These are phyloP conservation scores for Pseudocercospora pini-densiflorae DNA, from an alignment of 2,329 filamentous ascomycete species.

Conservation along the genomic window DNA sequence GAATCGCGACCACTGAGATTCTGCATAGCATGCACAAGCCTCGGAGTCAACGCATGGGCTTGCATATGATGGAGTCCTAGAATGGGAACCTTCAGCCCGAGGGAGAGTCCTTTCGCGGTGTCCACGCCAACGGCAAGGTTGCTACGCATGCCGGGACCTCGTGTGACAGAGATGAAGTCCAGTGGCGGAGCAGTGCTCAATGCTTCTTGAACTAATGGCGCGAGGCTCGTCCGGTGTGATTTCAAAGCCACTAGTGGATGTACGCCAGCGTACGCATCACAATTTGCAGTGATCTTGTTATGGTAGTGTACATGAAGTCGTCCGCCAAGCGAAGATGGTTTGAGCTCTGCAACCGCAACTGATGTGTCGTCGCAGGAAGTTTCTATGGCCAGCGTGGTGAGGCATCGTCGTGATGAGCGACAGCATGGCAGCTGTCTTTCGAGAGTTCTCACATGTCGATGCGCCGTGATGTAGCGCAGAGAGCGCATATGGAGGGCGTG, in stretches of 20 bases:
- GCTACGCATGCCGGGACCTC: constrained; percentile 85
- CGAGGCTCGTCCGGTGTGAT: constrained; percentile 75
- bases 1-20: not conserved
- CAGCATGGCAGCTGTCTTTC: not conserved
- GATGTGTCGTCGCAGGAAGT: constrained; percentile 93
- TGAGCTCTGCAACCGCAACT: constrained; percentile 69
- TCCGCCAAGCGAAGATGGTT: constrained; percentile 2
- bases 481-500: not conserved
- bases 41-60: constrained; percentile 87
- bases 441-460: not conserved
- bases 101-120: constrained; percentile 82
- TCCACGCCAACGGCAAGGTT: constrained; percentile 79
- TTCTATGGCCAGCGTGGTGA: constrained; percentile 72
- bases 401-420: constrained; percentile 25
- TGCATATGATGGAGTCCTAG: constrained; percentile 97
- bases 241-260: constrained; percentile 76
- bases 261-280: constrained; percentile 74
- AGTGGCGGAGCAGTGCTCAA: constrained; percentile 50
- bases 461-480: constrained; percentile 1
- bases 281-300: constrained; percentile 80
- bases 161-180: constrained; percentile 86
- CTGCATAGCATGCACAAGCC: constrained; percentile 57
- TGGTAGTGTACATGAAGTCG: constrained; percentile 65
- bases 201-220: constrained; percentile 68
- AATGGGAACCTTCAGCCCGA: constrained; percentile 81